phyloP scores from a whole-genome alignment of 1,139 yeast genomes.

The Yamadazyma aaseri region DNA sequence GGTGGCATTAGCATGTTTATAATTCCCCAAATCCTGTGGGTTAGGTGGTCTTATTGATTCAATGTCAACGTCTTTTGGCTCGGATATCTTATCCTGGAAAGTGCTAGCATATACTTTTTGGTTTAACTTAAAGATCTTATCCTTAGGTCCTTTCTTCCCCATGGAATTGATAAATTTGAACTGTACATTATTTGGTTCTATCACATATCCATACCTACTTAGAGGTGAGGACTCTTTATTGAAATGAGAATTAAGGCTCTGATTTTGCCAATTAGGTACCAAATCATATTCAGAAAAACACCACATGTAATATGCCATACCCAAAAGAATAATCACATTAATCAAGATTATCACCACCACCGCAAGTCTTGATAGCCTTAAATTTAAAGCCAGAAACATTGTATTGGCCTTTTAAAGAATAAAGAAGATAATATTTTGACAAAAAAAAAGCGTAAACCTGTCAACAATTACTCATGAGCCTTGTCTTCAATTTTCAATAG shows the following conservation, averaged over 20 bases:
- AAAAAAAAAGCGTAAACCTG: no score
- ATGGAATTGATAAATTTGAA: constrained; percentile 34
- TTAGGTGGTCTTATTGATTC: constrained; percentile 36
- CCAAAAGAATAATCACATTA: constrained; percentile 13
- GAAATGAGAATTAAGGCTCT: neutral
- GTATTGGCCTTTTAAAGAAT: no score
- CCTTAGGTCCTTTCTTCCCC: constrained; percentile 24
- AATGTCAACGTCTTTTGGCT: constrained; percentile 49
- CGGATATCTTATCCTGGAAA: constrained; percentile 33
- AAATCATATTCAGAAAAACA: constrained; percentile 11
- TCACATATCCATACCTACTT: constrained; percentile 3
- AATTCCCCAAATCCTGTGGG: constrained; percentile 22
- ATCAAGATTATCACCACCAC: constrained; percentile 10
- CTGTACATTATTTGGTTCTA: constrained; percentile 29
- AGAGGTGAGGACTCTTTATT: neutral
- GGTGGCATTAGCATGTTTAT: constrained; percentile 66
- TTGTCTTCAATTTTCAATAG: no score
- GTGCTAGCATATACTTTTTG: constrained; percentile 30
- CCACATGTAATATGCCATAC: constrained; percentile 9
- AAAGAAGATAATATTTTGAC: no score
- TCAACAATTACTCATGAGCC: no score
- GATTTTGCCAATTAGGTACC: constrained; percentile 1
- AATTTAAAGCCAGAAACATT: constrained; percentile 13
- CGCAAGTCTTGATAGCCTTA: constrained; percentile 13
- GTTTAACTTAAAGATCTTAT: constrained; percentile 35